These are phyloP conservation scores for Sphaerobolus stellatus DNA, from an alignment of 1,284 basidiomycete species.

Conservation along the genomic window DNA sequence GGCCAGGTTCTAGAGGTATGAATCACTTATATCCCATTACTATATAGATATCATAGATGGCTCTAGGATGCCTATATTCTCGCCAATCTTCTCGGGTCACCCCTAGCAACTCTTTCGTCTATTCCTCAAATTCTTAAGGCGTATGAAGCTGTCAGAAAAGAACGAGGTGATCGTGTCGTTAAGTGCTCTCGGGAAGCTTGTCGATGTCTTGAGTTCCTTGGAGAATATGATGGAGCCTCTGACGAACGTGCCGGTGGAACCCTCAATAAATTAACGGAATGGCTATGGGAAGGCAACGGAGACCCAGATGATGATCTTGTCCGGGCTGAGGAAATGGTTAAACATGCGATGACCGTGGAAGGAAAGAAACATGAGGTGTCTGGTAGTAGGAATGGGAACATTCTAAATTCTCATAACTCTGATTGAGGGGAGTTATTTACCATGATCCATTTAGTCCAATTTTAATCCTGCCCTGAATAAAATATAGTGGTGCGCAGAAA, in stretches of 20 bases:
- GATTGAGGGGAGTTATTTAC: too few species aligned
- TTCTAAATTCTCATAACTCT: too few species aligned
- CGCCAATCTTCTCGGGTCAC: background rate
- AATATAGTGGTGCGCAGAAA: too few species aligned
- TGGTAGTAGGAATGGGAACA: too few species aligned
- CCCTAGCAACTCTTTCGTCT: background rate
- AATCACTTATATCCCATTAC: background rate
- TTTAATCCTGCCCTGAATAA: too few species aligned
- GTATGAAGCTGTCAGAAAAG: background rate
- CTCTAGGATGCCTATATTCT: background rate
- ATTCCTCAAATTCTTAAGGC: background rate
- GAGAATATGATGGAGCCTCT: background rate
- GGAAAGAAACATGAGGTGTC: too few species aligned
- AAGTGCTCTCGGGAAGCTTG: background rate
- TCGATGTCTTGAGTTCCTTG: background rate
- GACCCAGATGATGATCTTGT: slow-evolving; percentile 12
- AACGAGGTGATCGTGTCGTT: background rate
- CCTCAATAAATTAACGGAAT: background rate
- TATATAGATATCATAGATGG: background rate
- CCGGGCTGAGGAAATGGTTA: too few species aligned
- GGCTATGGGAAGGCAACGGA: slow-evolving; percentile 9
- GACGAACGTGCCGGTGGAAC: background rate
- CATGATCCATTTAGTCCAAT: too few species aligned
- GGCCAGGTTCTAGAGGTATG: background rate
- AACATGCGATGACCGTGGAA: too few species aligned